These are phyloP conservation scores for Trametes sp. DNA, from an alignment of 1,284 basidiomycete genomes.

Conservation along the genomic window DNA sequence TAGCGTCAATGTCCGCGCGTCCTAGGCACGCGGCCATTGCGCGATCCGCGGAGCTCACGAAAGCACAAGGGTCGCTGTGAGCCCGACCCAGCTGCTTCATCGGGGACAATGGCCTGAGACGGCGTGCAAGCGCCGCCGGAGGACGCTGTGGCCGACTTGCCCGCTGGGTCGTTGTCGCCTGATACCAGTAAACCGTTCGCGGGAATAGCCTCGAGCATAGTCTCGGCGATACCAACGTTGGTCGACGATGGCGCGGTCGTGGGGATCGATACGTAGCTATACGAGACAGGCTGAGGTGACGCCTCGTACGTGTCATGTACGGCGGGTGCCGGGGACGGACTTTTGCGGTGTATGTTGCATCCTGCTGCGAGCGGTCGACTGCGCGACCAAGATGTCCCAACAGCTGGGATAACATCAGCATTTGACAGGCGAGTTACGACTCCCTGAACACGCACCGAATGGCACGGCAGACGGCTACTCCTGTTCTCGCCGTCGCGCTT, in stretches of 20 bases:
- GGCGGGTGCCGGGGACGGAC: no score
- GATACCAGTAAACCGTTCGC: not conserved
- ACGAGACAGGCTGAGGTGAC: not conserved
- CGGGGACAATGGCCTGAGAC: no score
- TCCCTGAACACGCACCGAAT: not conserved
- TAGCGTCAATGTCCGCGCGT: slow-evolving; percentile 3
- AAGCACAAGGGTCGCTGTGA: slow-evolving; percentile 5
- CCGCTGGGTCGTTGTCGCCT: not conserved
- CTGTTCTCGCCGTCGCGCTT: not conserved
- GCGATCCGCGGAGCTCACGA: slow-evolving; percentile 15
- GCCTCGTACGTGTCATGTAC: not conserved
- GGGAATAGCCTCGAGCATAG: slow-evolving; percentile 5
- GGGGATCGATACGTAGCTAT: not conserved
- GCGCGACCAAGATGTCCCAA: no score
- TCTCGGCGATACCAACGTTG: not conserved
- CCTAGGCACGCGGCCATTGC: slow-evolving; percentile 10
- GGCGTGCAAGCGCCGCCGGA: no score
- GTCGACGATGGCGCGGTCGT: not conserved
- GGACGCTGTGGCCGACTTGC: not conserved
- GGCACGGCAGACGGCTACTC: not conserved
- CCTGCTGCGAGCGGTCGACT: no score
- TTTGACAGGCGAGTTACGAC: not conserved
- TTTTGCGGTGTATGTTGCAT: no score
- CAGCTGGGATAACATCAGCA: not conserved
- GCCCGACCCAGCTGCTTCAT: no score